These are phyloP conservation scores for Lumnitzera littorea DNA, from an alignment of 345 rosid genomes.

Conservation along the genomic window DNA sequence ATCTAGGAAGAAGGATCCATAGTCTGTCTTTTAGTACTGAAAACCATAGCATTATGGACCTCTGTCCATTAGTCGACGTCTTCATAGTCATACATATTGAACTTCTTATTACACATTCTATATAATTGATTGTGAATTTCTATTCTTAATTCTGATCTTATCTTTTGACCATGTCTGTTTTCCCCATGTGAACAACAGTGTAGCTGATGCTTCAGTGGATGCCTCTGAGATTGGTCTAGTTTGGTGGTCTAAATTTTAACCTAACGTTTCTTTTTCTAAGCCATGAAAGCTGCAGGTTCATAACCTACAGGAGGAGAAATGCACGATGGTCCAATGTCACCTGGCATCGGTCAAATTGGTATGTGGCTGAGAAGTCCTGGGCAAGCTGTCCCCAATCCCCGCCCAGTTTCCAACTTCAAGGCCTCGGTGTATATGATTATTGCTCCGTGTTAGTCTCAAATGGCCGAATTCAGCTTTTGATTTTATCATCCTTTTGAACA, in stretches of 20 bases:
- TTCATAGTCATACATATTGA: slow-evolving; percentile 8
- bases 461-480: no score
- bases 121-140: slow-evolving; percentile 2
- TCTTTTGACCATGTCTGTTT: no score
- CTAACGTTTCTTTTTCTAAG: slow-evolving; percentile 10
- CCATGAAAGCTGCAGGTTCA: slow-evolving; percentile 32
- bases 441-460: no score
- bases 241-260: slow-evolving; percentile 11
- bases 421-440: no score
- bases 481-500: no score
- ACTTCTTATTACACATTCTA: slow-evolving; percentile 13
- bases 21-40: slow-evolving; percentile 15
- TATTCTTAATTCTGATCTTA: not conserved
- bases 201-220: no score
- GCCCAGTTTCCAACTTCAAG: no score
- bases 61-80: slow-evolving; percentile 3
- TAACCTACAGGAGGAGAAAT: slow-evolving; percentile 1
- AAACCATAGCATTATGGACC: slow-evolving; percentile 14
- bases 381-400: no score
- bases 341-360: no score
- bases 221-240: slow-evolving; percentile 1
- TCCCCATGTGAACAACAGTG: no score
- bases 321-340: not conserved
- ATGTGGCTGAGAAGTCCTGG: no score
- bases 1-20: slow-evolving; percentile 19